phyloP scores from a whole-genome alignment of 176 grass and related monocot genomes.

The Oryza glumipatula region DNA sequence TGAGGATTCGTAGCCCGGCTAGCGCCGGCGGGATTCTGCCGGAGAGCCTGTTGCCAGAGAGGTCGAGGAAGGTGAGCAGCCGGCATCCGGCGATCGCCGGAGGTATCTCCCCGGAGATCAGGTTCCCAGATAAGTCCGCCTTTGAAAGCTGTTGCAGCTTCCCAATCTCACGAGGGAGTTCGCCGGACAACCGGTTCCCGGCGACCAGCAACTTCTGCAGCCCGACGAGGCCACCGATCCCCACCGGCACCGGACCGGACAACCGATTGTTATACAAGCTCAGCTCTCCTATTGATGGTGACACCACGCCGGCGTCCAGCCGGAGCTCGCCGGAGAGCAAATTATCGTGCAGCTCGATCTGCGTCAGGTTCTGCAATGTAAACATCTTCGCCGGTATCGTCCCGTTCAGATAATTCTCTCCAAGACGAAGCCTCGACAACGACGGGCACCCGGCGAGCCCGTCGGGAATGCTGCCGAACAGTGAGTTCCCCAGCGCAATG shows the following conservation, averaged over 20 bases:
- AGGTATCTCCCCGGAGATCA: conserved; percentile 54
- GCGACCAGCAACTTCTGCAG: conserved; percentile 81
- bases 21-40: conserved; percentile 66
- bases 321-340: conserved; percentile 64
- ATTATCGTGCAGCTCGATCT: conserved; percentile 93
- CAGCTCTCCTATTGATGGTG: conserved; percentile 61
- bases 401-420: conserved; percentile 86
- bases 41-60: conserved; percentile 68
- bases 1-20: conserved; percentile 64
- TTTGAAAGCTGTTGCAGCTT: conserved; percentile 78
- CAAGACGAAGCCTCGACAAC: conserved; percentile 68
- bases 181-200: conserved; percentile 61
- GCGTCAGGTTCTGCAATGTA: conserved; percentile 70
- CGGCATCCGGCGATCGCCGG: conserved; percentile 65
- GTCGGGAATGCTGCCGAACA: conserved; percentile 76
- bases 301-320: conserved; percentile 56
- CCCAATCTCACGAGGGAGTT: conserved; percentile 60
- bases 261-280: conserved; percentile 76
- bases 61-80: conserved; percentile 75
- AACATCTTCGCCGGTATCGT: conserved; percentile 72
- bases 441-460: conserved; percentile 60
- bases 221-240: conserved; percentile 64
- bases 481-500: conserved; percentile 77
- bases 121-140: conserved; percentile 65
- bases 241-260: conserved; percentile 55